A percentile compares a stretch with the other conserved stretches of the same genome.
phyloP scores from a whole-genome alignment of 2,329 filamentous ascomycete species.

The Nothomitra cinnamomea region DNA sequence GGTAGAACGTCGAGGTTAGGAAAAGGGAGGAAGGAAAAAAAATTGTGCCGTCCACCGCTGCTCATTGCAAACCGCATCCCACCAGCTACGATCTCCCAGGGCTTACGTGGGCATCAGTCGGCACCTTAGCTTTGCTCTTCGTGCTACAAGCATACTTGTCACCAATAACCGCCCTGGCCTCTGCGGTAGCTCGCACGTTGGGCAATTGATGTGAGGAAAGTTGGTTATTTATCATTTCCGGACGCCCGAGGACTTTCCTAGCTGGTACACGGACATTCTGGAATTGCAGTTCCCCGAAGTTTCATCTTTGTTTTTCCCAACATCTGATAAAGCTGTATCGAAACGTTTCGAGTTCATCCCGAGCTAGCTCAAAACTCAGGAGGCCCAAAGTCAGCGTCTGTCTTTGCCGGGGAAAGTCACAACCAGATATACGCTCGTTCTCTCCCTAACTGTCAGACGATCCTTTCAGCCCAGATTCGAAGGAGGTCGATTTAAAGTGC shows the following conservation, averaged over 20 bases:
- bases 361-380: conserved; percentile 2
- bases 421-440: background rate
- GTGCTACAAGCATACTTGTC: conserved; percentile 4
- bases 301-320: background rate
- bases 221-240: conserved; percentile 1
- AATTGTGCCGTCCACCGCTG: background rate
- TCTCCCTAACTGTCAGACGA: background rate
- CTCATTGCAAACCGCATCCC: background rate
- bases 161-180: conserved; percentile 1
- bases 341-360: conserved; percentile 1
- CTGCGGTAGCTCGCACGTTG: background rate
- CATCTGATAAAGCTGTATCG: background rate
- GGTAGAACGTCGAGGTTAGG: background rate
- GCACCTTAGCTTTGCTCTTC: background rate
- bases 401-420: background rate
- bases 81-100: background rate
- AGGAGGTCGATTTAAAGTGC: background rate
- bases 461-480: background rate
- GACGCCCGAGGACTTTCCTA: background rate
- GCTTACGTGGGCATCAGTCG: background rate
- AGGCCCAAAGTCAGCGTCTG: background rate
- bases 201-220: conserved; percentile 2
- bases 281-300: background rate
- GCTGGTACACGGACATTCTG: background rate
- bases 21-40: background rate